A percentile compares a stretch with the other conserved stretches of the same genome.
These are phyloP conservation scores for Monosporascus sp. DNA, from an alignment of 2,329 filamentous ascomycete species.

Conservation along the genomic window DNA sequence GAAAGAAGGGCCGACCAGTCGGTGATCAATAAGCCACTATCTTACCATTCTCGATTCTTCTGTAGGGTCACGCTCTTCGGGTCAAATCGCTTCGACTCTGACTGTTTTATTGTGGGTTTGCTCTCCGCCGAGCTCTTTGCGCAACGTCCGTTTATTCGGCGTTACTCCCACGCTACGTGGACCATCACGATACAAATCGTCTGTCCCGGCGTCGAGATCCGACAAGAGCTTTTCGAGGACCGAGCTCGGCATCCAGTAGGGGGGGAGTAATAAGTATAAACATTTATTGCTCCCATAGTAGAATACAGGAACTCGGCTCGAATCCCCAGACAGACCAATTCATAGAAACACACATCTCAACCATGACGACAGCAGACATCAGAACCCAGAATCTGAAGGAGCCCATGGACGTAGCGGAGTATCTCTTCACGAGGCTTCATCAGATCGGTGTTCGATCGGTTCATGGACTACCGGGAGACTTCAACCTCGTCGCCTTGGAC, in stretches of 20 bases:
- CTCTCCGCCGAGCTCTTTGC: not conserved
- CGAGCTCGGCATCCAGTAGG: not conserved
- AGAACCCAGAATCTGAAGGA: slow-evolving; percentile 38
- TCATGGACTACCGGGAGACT: slow-evolving; percentile 68
- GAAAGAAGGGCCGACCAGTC: not conserved
- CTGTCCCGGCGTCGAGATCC: no score
- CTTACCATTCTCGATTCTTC: not conserved
- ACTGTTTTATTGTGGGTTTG: not conserved
- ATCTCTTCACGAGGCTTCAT: slow-evolving; percentile 60
- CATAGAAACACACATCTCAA: not conserved
- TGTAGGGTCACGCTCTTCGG: not conserved
- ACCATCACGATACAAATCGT: not conserved
- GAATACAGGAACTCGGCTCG: not conserved
- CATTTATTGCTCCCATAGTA: not conserved
- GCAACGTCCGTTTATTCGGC: not conserved
- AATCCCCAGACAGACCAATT: not conserved
- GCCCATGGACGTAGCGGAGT: slow-evolving; percentile 59
- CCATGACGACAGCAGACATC: slow-evolving; percentile 31
- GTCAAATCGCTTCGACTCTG: not conserved
- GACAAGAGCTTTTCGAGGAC: not conserved
- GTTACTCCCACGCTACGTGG: not conserved
- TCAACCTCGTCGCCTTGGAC: slow-evolving; percentile 65
- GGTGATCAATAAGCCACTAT: not conserved
- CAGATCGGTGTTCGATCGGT: slow-evolving; percentile 61
- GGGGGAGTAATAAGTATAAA: not conserved